Evolutionary conservation across 306 rosid species (phyloP), one percentile per base, ranked within the genome.

Genomic region (Malus asiatica): DNA sequence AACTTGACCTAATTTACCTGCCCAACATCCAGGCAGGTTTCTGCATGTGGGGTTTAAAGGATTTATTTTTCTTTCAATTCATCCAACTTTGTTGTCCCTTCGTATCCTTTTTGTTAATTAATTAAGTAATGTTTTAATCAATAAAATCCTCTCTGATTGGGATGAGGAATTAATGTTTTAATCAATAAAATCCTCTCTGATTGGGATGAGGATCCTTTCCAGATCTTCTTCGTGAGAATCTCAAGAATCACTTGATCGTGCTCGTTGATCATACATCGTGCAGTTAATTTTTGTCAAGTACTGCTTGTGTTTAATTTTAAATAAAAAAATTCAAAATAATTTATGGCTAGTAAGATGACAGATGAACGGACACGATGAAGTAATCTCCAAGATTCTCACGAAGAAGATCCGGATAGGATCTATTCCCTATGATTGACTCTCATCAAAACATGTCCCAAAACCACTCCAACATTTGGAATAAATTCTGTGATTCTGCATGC

Each of bases 11-110:
- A 58, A 53, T 32, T 33, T 33, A 33, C 76, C 4, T 55, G 76
- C 66, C 76, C 66, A 55, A 9, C 77, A 59, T 58, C 40, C 42
- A 27, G 27, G 44, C 58, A 42, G 42, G 59, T 42, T 73, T 60
- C 61, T 27, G 67, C 45, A 18, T 6, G 77, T 73, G 77, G 70
- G 77, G 60, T 73, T 61, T 59, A 40, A 25, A 40, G 40, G 40
- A 40, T 40, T 73, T 46, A 25, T 48, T 55, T 44, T 30, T 46
- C 30, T 19, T 62, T 48, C 22, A 20, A 48, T 48, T 48, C 55
- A 48, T 15, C 55, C 55, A 48, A 48, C 55, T 48, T 22, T 11
- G 46, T n/a, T 62, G 46, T 62, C 70, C 70, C 70, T 62, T 60
- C 30, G 11, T 32, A 29, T 27, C 52, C 32, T 9, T 62, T 63